Base-by-base conservation (phyloP, 345 rosid genomes). In the Noccaea caerulescens region DNA sequence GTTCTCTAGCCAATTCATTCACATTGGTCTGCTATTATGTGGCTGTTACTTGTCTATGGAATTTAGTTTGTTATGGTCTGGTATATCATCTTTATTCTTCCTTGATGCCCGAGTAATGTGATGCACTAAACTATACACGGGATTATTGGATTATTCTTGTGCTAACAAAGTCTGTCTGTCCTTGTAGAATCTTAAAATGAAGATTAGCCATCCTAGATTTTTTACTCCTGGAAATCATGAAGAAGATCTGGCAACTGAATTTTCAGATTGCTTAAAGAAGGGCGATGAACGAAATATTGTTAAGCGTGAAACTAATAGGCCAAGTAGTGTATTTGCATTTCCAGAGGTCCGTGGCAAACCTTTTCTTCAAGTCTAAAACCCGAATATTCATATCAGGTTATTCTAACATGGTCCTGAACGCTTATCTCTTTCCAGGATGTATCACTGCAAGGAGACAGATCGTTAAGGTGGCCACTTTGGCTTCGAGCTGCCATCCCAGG, bases 401-500 rank as follows among this genome's bases (percentile, higher is more conserved):
- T 30, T 68, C 66, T 45, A 66, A 71, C 72, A 38, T 65, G 65
- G 37, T 49, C 72, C 41, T 76, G 57, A 63, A 38, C 43, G 59
- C 61, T 78, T 67, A 36, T 53, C 63, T 69, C 64, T 72, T 72
- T 80, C 88, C 88, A 94, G 99, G 90, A 85, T 72, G 63, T 77
- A 57, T 71, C 84, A 58, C 65, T 87, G 63, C 80, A 79, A 71
- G 82, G 86, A 37, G 88, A 77, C 43, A 77, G 63, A 68, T 81
- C 95, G 52, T 82, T 94, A 43, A 69, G 76, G 54, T 92, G 99
- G 98, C 93, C 99, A 71, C 83, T 94, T 39, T 92, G 99, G 99
- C 73, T 92, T 80, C 98, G 86, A 57, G 98, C 99, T 81, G 89
- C 99, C 73, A 78, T 76, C 64, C 93, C 97, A 70, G 99, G 97